phyloP scores from a whole-genome alignment of 768 basidiomycete genomes.

The Psilocybe tampanensis region DNA sequence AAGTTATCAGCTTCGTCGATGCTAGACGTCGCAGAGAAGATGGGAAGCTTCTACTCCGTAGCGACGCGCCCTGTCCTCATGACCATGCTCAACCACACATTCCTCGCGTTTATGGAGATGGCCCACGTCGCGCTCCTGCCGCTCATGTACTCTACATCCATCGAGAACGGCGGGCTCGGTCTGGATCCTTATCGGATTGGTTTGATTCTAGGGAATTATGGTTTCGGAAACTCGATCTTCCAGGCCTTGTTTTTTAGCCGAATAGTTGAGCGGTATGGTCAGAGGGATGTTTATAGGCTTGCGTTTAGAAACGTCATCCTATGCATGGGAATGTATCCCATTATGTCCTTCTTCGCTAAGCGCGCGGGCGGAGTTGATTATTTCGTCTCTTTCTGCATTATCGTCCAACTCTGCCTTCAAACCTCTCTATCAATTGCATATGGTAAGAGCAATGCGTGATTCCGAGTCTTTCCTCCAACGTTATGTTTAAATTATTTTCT shows the following conservation, averaged over 20 bases:
- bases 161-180: conserved; percentile 65
- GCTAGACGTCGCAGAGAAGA: conserved; percentile 11
- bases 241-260: conserved; percentile 56
- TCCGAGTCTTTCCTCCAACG: neutral
- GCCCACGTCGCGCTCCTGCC: conserved; percentile 37
- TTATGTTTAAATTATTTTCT: conserved; percentile 4
- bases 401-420: conserved; percentile 33
- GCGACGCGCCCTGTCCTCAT: conserved; percentile 32
- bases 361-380: conserved; percentile 35
- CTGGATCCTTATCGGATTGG: conserved; percentile 66
- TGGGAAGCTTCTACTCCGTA: conserved; percentile 20
- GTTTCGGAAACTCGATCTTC: conserved; percentile 50
- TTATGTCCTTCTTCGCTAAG: conserved; percentile 30
- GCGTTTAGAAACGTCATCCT: conserved; percentile 30
- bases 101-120: conserved; percentile 42
- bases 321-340: conserved; percentile 35
- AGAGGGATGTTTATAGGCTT: conserved; percentile 49
- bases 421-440: conserved; percentile 33
- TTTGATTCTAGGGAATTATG: conserved; percentile 43
- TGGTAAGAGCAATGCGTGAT: conserved; percentile 27
- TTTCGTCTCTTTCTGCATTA: conserved; percentile 30
- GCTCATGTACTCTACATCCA: conserved; percentile 58
- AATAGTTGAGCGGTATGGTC: conserved; percentile 54
- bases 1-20: conserved; percentile 5
- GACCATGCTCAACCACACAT: conserved; percentile 33